A percentile compares a stretch with the other conserved stretches of the same genome.
Conservation (phyloP, 192 early-diverging fungal genomes). For the Chytriomyces sp. region DNA sequence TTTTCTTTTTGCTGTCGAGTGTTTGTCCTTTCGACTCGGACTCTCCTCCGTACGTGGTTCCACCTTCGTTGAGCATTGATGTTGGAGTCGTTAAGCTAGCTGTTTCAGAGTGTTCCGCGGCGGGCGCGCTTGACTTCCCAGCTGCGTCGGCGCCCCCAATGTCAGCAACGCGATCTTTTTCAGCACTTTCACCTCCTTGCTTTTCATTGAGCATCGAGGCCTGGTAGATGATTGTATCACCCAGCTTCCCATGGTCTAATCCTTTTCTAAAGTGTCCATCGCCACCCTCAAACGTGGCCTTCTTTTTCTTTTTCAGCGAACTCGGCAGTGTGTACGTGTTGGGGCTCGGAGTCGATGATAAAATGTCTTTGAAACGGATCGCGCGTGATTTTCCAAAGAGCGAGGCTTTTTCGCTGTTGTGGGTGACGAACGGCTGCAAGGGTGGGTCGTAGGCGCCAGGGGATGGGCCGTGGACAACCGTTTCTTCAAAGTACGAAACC, state of each 20-base stretch:
- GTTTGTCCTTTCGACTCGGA: background rate
- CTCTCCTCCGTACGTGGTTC: background rate
- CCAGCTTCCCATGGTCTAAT: conserved; percentile 23
- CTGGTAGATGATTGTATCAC: conserved; percentile 25
- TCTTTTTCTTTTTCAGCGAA: conserved; percentile 33
- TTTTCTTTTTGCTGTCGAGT: background rate
- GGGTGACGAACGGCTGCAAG: conserved; percentile 35
- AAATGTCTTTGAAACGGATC: conserved; percentile 42
- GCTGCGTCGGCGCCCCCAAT: background rate
- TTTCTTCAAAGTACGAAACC: conserved; percentile 52
- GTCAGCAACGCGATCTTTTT: background rate
- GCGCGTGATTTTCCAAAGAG: conserved; percentile 56
- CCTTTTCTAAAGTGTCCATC: conserved; percentile 22
- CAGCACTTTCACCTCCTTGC: background rate
- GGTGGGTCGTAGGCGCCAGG: conserved; percentile 53
- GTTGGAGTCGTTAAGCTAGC: background rate
- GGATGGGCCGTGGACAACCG: conserved; percentile 48
- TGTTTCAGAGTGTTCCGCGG: background rate
- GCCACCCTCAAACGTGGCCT: background rate
- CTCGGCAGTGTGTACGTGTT: conserved; percentile 46
- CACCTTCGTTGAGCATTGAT: background rate
- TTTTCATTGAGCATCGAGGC: conserved; percentile 1
- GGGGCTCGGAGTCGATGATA: conserved; percentile 47
- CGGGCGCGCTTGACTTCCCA: background rate
- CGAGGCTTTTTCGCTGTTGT: conserved; percentile 47